A percentile compares a stretch with the other conserved stretches of the same genome.
Conservation (phyloP, 1,284 basidiomycete species). For the Ceratobasidium sp. region DNA sequence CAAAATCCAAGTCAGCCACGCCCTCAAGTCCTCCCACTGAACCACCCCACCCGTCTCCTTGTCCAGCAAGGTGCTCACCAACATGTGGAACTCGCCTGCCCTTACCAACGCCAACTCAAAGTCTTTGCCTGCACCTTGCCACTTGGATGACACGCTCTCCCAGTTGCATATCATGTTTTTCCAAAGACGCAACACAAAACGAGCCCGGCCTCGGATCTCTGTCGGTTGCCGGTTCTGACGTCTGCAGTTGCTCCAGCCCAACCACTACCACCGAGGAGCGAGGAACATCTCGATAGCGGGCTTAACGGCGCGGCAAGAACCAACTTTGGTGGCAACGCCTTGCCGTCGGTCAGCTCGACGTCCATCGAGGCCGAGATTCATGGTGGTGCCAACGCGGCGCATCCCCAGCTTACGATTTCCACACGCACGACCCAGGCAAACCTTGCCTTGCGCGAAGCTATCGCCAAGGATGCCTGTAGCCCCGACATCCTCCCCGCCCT, state of each 20-base stretch:
- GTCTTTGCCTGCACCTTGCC: not conserved
- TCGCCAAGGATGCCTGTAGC: not conserved
- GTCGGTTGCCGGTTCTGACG: not conserved
- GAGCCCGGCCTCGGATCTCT: too few species aligned
- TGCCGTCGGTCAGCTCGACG: constrained; percentile 34
- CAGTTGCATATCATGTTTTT: constrained; percentile 4
- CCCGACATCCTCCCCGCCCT: constrained; percentile 19
- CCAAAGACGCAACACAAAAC: constrained; percentile 3
- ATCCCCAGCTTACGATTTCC: not conserved
- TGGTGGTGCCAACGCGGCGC: not conserved
- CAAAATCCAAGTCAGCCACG: too few species aligned
- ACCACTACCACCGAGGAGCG: constrained; percentile 11
- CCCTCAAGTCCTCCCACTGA: too few species aligned
- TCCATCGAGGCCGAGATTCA: constrained; percentile 43
- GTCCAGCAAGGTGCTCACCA: not conserved
- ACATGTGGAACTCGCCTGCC: constrained; percentile 19
- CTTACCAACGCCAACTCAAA: not conserved
- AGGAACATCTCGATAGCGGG: constrained; percentile 37
- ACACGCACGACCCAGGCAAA: constrained; percentile 33
- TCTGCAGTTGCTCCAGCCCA: not conserved
- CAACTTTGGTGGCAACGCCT: constrained; percentile 34
- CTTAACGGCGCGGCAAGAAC: constrained; percentile 27
- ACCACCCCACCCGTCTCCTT: not conserved
- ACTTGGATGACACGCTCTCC: not conserved
- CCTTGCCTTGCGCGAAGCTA: constrained; percentile 22